Conservation (phyloP, 805 yeast species). For the Wickerhamomyces queroliae region DNA sequence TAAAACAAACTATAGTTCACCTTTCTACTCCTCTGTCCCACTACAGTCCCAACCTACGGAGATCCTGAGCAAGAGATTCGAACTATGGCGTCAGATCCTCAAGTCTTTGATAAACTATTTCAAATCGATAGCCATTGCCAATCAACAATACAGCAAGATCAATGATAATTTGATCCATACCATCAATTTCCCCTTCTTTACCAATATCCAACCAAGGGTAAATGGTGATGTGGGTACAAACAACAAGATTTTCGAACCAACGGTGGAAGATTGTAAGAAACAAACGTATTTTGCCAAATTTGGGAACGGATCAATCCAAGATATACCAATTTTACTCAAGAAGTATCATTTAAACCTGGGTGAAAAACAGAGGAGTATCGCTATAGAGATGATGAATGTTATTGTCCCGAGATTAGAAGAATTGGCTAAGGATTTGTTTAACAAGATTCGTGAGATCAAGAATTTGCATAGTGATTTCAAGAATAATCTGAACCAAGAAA, state of each 20-base stretch:
- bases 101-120: slow-evolving; percentile 71
- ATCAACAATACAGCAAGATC: slow-evolving; percentile 80
- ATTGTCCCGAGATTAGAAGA: slow-evolving; percentile 66
- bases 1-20: slow-evolving; percentile 22
- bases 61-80: slow-evolving; percentile 71
- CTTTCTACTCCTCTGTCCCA: slow-evolving; percentile 46
- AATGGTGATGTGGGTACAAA: slow-evolving; percentile 14
- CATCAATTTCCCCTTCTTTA: slow-evolving; percentile 40
- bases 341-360: slow-evolving; percentile 62
- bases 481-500: slow-evolving; percentile 64
- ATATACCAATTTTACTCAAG: slow-evolving; percentile 68
- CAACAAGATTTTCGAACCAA: slow-evolving; percentile 31
- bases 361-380: slow-evolving; percentile 45
- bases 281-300: slow-evolving; percentile 56
- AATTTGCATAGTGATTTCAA: slow-evolving; percentile 78
- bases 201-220: slow-evolving; percentile 8
- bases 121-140: slow-evolving; percentile 72
- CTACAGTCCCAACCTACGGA: slow-evolving; percentile 75
- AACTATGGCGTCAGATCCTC: slow-evolving; percentile 80
- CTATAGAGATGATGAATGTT: slow-evolving; percentile 50
- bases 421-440: slow-evolving; percentile 63
- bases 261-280: slow-evolving; percentile 17
- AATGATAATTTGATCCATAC: slow-evolving; percentile 78
- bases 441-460: slow-evolving; percentile 83
- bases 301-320: slow-evolving; percentile 79